Evolutionary conservation across 2,329 filamentous ascomycete genomes (phyloP), one percentile per base, ranked within the genome.

Genomic region (Aspergillus pseudoglaucus): DNA sequence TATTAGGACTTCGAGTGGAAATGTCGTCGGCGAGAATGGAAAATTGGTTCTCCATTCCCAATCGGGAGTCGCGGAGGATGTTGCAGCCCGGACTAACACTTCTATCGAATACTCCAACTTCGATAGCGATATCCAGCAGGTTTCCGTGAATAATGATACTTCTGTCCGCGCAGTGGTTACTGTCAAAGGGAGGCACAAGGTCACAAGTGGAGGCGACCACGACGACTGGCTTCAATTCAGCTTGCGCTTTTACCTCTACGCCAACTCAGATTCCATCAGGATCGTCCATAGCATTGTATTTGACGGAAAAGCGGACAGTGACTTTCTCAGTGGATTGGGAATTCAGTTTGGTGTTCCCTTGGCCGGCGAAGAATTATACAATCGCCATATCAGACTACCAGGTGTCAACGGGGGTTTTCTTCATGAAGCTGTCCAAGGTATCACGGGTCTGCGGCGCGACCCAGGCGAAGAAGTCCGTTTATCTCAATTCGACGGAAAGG

Each of bases 181-280:
- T 1, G 59, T 73, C 4, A 58, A 64, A 14, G 70, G 70, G n/a
- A 64, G 62, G 17, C 70, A 73, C 38, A 49, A 66, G 10, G 54
- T 66, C 1, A 55, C 49, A 45, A 51, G 58, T 17, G 59, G 62
- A 7, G 53, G 62, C 1, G 53, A 60, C 6, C 73, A 75, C 46
- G 66, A 63, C 2, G 65, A 74, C 14, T 81, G 76, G 77, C 65
- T 83, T 1, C 78, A 75, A 0, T 83, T 78, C 52, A 69, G 70
- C 3, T 54, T 81, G 2, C 73, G 80, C 1, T 81, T 83, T 53
- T 83, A 83, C 49, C 62, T 83, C 0, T 83, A 83, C 55, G 70
- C 75, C 25, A 69, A 77, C 51, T 82, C 80, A 0, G 74, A 79
- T 40, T 71, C 76, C 0, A 75, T 83, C 38, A 71, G 73, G 32